Percentiles rank a stretch among this genome's conserved stretches.
Conservation (phyloP, 2,329 filamentous ascomycete species). For the Penicillium decumbens region DNA sequence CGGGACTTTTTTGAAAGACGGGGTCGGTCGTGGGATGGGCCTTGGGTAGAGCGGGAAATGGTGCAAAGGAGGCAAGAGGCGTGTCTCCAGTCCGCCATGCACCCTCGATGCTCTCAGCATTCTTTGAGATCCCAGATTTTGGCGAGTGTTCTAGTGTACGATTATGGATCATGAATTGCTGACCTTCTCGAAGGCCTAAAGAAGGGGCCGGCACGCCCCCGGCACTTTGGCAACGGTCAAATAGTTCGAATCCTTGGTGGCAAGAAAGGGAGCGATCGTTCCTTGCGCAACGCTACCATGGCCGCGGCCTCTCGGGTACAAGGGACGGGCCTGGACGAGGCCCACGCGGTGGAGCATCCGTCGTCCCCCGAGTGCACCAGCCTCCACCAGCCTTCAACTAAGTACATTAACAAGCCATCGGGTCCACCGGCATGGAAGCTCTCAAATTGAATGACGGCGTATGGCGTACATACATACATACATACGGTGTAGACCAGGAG, state of each 20-base stretch:
- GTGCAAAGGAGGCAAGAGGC: neutral
- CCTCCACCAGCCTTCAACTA: slow-evolving; percentile 6
- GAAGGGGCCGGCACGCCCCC: slow-evolving; percentile 18
- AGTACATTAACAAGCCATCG: neutral
- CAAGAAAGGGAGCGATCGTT: slow-evolving; percentile 7
- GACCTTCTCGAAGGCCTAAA: slow-evolving; percentile 22
- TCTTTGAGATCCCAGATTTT: neutral
- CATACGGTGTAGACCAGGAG: neutral
- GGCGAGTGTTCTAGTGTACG: neutral
- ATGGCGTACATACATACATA: too few relatives aligned
- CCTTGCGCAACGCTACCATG: slow-evolving; percentile 5
- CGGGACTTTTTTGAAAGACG: neutral
- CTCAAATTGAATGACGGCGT: neutral
- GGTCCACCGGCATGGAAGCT: neutral
- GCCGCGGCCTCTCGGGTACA: slow-evolving; percentile 11
- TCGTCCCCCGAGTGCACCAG: slow-evolving; percentile 20
- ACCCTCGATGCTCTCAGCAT: neutral
- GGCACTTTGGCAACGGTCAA: slow-evolving; percentile 17
- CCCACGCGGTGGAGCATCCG: slow-evolving; percentile 23
- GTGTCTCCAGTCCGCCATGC: neutral
- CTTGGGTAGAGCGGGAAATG: neutral
- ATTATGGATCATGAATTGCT: slow-evolving; percentile 1
- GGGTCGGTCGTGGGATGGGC: neutral
- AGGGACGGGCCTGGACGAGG: slow-evolving; percentile 21
- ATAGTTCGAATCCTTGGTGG: slow-evolving; percentile 17